These are phyloP conservation scores for Phytophthora vignae DNA, from an alignment of 352 stramenopile genomes.

Conservation along the genomic window DNA sequence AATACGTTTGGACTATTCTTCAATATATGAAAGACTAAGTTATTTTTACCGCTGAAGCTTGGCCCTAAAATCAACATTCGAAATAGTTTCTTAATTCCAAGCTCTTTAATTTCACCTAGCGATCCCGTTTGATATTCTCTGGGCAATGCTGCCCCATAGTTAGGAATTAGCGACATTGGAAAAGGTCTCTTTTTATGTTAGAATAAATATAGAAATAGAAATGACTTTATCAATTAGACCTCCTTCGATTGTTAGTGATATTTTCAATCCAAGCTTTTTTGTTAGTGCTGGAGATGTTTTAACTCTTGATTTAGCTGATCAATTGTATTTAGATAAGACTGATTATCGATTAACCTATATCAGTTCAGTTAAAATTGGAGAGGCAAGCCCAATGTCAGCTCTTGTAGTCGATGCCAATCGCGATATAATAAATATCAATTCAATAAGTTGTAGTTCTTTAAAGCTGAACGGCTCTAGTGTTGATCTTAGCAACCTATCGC, in stretches of 20 bases:
- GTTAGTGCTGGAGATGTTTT: not conserved
- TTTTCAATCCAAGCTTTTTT: no score
- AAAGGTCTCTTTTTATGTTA: not conserved
- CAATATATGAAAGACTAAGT: not conserved
- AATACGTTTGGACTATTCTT: no score
- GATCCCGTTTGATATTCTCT: not conserved
- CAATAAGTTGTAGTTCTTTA: not conserved
- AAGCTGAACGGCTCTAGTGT: not conserved
- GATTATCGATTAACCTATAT: slow-evolving; percentile 4
- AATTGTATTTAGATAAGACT: slow-evolving; percentile 1
- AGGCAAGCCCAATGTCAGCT: no score
- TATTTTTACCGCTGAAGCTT: not conserved
- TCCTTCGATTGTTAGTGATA: no score
- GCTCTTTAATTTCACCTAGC: not conserved
- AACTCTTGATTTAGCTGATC: not conserved
- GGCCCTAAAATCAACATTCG: not conserved
- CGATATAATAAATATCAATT: not conserved
- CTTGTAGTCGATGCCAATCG: not conserved
- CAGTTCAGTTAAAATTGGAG: not conserved
- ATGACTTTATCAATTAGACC: no score
- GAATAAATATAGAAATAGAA: no score
- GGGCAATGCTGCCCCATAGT: not conserved
- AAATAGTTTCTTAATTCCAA: not conserved
- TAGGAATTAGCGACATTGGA: not conserved
- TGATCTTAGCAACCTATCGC: not conserved